Evolutionary conservation across 169 alveolate genomes (phyloP), one percentile per base, ranked within the genome.

Genomic region (Plasmodium gallinaceum): DNA sequence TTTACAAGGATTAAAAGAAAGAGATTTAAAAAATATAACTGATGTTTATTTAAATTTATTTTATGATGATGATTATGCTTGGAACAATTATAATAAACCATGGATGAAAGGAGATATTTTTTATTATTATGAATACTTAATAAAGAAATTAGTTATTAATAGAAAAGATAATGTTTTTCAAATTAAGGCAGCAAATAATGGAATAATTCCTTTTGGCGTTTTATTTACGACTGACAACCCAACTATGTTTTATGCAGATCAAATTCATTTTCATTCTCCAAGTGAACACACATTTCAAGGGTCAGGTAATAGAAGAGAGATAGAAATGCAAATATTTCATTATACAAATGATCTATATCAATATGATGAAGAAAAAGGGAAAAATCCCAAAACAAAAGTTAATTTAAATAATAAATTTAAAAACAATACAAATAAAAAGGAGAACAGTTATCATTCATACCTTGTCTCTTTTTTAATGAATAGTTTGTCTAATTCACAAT

Each of bases 231-330:
- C 97, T n/a, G 97, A 95, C 73, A 87, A 93, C 0, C 95, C 96
- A 7, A 88, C 94, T 37, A 78, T 94, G 90, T 94, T 92, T 70
- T 68, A 85, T 45, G 97, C 97, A 14, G 90, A 95, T 9, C 96
- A 94, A 74, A 93, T 95, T 43, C 86, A 93, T 80, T 95, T 95
- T 26, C 97, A 95, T 71, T 93, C 96, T 5, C 97, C 97, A 3
- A 94, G 97, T 39, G 97, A 95, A 70, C 97, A 95, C 73, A 95
- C 97, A 45, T 95, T 95, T 88, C 96, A 95, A 22, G 96, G 97
- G 6, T 92, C 96, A 43, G 97, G 96, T 10, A 95, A 94, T 74
- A 87, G 97, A 39, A 74, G 97, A 43, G 96, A 95, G 43, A 88
- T 95, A 46, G 97, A 95, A 75, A 92, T 94, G 96, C 97, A 95